Conservation (phyloP, 139 green algal genomes). For the Pseudopediastrum boryanum region DNA sequence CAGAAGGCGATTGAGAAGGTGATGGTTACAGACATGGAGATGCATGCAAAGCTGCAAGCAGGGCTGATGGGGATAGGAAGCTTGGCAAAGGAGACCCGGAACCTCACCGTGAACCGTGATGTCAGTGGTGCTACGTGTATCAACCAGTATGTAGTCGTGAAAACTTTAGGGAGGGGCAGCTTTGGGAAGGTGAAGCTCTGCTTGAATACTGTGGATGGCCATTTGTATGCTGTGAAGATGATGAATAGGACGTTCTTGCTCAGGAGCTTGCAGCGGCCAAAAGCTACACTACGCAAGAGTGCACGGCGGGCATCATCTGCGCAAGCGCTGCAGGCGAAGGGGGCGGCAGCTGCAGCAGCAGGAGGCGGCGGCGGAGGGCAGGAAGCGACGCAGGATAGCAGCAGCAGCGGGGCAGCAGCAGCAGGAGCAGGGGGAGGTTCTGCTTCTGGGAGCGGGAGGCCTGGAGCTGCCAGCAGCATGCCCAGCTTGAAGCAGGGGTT, state of each 20-base stretch:
- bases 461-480: background rate
- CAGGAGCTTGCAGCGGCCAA: conserved; percentile 33
- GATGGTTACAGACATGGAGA: conserved; percentile 30
- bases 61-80: conserved; percentile 32
- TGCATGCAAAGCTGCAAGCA: conserved; percentile 38
- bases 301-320: conserved; percentile 10
- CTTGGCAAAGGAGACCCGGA: conserved; percentile 45
- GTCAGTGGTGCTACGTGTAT: conserved; percentile 69
- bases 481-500: background rate
- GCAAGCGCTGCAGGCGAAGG: no score
- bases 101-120: conserved; percentile 48
- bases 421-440: background rate
- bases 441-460: no score
- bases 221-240: conserved; percentile 77
- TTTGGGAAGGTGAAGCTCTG: conserved; percentile 90
- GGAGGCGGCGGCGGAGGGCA: no score
- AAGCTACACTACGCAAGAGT: conserved; percentile 22
- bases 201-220: conserved; percentile 82
- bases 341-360: no score
- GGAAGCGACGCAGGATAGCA: no score
- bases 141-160: conserved; percentile 88
- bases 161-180: conserved; percentile 76
- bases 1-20: conserved; percentile 31
- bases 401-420: conserved; percentile 5
- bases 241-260: conserved; percentile 59